Base-by-base conservation (phyloP, 1,284 basidiomycete species). In the Abortiporus biennis region DNA sequence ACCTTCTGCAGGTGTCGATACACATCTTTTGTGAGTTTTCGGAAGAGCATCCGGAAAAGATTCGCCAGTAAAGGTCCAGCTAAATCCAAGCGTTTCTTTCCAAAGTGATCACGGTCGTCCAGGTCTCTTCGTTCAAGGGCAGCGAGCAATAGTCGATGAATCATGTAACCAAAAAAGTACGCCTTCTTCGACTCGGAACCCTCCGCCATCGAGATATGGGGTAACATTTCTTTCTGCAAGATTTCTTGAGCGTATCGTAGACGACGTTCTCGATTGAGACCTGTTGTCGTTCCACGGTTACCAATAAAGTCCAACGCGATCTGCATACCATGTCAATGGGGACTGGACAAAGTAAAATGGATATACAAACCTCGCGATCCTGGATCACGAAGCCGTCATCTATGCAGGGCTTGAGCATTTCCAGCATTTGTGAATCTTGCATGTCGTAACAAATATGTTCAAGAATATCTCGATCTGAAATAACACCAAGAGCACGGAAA, bases 81-180 rank as follows among this genome's bases (percentile, higher is more conserved):
- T 36, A 99, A 68, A 65, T 99, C 95, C 50, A 99, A 72, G 39
- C 95, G 82, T 69, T 99, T 99, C 69, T 98, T 98, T 42, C 95
- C 95, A 57, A 99, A 99, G 66, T 99, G 96, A 69, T 99, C 95
- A 69, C 95, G 92, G 67, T 99, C 95, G 60, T 99, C 95, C 30
- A 99, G 74, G 60, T 99, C 96, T 56, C 96, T 76, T 43, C 96
- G 76, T 59, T 98, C 94, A 55, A 99, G 67, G 13, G 93, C 93
- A 31, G 96, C 94, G 13, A 97, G 78, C 4, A 97, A 70, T 20
- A 99, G 74, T 46, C 96, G 85, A 67, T 99, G 95, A 38, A 98
- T 90, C 95, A 99, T 99, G 66, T 98, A 99, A n/a, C 96, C 96
- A 50, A 99, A 93, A 77, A 99, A 99, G 67, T 94, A 99, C 2